Conservation (phyloP, 306 rosid genomes). For the Rosa persica region DNA sequence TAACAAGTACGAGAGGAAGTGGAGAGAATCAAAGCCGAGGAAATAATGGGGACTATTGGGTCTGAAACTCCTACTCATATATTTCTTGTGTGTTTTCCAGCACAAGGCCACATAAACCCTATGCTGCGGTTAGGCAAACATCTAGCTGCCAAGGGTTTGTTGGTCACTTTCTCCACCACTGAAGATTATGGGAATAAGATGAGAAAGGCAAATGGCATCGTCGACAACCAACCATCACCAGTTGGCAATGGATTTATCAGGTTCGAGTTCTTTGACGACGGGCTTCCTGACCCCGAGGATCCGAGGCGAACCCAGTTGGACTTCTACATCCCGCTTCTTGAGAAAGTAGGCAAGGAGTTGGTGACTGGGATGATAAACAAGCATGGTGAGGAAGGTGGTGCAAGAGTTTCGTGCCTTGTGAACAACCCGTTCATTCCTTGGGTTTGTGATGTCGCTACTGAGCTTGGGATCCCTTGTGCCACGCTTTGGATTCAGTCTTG, state of each 20-base stretch:
- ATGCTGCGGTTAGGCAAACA: constrained; percentile 52
- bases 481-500: constrained; percentile 66
- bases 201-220: constrained; percentile 26
- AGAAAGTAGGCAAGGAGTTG: constrained; percentile 28
- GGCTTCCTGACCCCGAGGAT: constrained; percentile 18
- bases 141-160: constrained; percentile 44
- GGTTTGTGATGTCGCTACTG: constrained; percentile 40
- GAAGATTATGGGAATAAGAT: constrained; percentile 23
- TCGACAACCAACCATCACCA: constrained; percentile 15
- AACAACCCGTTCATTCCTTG: constrained; percentile 58
- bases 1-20: neutral
- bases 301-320: neutral
- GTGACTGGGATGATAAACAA: constrained; percentile 18
- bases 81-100: constrained; percentile 51
- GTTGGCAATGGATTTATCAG: constrained; percentile 40
- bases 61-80: constrained; percentile 32
- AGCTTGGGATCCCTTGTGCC: constrained; percentile 47
- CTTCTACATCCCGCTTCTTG: constrained; percentile 32
- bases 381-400: constrained; percentile 12
- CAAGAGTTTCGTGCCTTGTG: constrained; percentile 37
- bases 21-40: neutral
- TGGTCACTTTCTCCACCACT: constrained; percentile 50
- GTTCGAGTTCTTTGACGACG: constrained; percentile 52
- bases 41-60: neutral
- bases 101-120: constrained; percentile 65